Conservation (phyloP, 805 yeast genomes). For the Schizosaccharomyces cryophilus region DNA sequence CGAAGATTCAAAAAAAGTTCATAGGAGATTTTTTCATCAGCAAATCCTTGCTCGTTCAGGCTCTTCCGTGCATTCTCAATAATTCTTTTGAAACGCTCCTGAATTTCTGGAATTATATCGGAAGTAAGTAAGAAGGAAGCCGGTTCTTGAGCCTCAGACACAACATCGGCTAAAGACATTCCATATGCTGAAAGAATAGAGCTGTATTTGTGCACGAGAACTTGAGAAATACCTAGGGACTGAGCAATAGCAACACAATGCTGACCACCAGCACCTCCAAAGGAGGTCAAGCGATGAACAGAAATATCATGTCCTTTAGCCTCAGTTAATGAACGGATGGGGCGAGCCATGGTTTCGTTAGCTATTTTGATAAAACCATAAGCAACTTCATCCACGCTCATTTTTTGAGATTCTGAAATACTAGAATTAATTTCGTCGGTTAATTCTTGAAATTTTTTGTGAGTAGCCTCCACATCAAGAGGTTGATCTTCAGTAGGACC, state of each 20-base stretch:
- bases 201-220: slow-evolving; percentile 57
- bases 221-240: slow-evolving; percentile 39
- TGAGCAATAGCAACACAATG: slow-evolving; percentile 60
- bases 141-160: slow-evolving; percentile 57
- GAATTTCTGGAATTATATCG: slow-evolving; percentile 15
- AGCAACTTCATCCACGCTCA: slow-evolving; percentile 47
- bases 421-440: slow-evolving; percentile 28
- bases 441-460: slow-evolving; percentile 26
- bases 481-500: slow-evolving; percentile 59
- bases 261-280: slow-evolving; percentile 91
- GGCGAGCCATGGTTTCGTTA: slow-evolving; percentile 74
- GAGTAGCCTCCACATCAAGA: slow-evolving; percentile 31
- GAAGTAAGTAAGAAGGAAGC: slow-evolving; percentile 22
- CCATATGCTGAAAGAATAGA: slow-evolving; percentile 75
- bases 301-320: slow-evolving; percentile 51
- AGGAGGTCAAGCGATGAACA: slow-evolving; percentile 49
- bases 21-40: slow-evolving; percentile 20
- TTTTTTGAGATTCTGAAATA: slow-evolving; percentile 14
- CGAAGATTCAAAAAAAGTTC: slow-evolving; percentile 56
- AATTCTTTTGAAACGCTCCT: slow-evolving; percentile 24
- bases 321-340: slow-evolving; percentile 63
- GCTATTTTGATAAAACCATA: slow-evolving; percentile 65
- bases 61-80: slow-evolving; percentile 19
- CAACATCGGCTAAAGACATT: slow-evolving; percentile 67
- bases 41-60: slow-evolving; percentile 30